phyloP scores from a whole-genome alignment of 305 asterid genomes.

The Salvia sclarea region DNA sequence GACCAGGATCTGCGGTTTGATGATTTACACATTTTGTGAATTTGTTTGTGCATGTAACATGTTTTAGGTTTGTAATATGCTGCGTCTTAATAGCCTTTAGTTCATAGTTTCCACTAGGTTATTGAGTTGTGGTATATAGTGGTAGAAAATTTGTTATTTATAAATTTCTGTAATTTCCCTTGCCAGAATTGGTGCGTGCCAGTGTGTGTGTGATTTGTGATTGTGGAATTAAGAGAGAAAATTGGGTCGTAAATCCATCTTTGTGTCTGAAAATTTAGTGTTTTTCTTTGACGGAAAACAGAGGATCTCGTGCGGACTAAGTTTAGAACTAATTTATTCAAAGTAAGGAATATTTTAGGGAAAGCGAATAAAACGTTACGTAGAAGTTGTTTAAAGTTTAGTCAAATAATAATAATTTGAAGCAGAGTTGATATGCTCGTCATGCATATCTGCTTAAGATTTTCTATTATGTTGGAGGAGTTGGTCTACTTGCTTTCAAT shows the following conservation, averaged over 20 bases:
- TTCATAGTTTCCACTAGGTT: conserved; percentile 29
- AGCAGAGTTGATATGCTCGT: neutral
- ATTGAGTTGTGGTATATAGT: conserved; percentile 5
- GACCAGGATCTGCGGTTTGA: conserved; percentile 52
- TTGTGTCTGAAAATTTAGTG: too few species aligned
- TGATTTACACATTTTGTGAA: conserved; percentile 21
- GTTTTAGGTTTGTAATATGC: conserved; percentile 15
- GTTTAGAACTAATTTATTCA: too few species aligned
- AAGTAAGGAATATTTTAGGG: neutral
- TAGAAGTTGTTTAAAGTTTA: too few species aligned
- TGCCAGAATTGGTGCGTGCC: conserved; percentile 24
- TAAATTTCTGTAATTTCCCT: conserved; percentile 4
- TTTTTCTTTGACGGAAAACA: too few species aligned
- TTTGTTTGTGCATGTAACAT: neutral
- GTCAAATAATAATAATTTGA: neutral
- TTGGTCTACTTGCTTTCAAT: neutral
- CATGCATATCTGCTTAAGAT: neutral
- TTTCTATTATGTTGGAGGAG: neutral
- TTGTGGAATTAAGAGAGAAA: neutral
- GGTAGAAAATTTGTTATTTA: conserved; percentile 2
- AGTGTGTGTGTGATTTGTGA: conserved; percentile 23
- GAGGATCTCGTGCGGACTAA: too few species aligned
- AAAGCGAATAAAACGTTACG: neutral
- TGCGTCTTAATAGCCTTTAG: neutral
- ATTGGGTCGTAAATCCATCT: too few species aligned